These are phyloP conservation scores for Diaporthe sp. DNA, from an alignment of 2,329 filamentous ascomycete genomes.

Conservation along the genomic window DNA sequence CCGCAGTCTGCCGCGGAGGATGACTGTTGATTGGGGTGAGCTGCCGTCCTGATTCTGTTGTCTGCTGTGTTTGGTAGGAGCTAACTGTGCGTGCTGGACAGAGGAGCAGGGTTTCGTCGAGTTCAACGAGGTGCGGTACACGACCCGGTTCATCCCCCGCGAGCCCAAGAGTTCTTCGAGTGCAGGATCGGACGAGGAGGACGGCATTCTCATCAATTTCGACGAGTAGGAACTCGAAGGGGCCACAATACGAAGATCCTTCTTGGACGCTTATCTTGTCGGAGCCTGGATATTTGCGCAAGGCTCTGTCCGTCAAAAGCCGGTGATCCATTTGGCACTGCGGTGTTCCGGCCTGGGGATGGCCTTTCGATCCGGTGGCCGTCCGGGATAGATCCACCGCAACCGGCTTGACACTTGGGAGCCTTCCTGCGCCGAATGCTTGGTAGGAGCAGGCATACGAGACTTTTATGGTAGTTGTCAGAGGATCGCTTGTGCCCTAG, in stretches of 20 bases:
- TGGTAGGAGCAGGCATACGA: rapidly evolving
- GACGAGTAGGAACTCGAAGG: background rate
- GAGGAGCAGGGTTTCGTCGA: conserved; percentile 25
- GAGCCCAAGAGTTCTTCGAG: background rate
- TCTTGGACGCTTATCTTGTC: too few relatives aligned
- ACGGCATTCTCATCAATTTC: background rate
- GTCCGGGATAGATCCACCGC: background rate
- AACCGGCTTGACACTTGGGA: rapidly evolving
- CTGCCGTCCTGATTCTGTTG: rapidly evolving
- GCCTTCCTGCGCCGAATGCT: background rate
- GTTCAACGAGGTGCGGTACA: conserved; percentile 24
- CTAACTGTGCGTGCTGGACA: background rate
- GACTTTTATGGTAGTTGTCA: rapidly evolving
- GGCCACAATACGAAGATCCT: too few relatives aligned
- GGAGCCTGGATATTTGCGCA: too few relatives aligned
- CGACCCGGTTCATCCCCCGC: background rate
- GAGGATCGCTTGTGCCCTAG: background rate
- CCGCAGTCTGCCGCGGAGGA: background rate
- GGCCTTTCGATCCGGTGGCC: too few relatives aligned
- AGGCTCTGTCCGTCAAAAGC: too few relatives aligned
- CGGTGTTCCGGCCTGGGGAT: too few relatives aligned
- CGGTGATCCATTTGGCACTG: too few relatives aligned
- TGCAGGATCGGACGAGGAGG: background rate
- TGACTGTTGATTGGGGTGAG: background rate
- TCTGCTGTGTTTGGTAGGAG: background rate